Percentiles rank a stretch among this genome's conserved stretches.
Conservation (phyloP, 306 rosid species). For the Lablab purpureus region DNA sequence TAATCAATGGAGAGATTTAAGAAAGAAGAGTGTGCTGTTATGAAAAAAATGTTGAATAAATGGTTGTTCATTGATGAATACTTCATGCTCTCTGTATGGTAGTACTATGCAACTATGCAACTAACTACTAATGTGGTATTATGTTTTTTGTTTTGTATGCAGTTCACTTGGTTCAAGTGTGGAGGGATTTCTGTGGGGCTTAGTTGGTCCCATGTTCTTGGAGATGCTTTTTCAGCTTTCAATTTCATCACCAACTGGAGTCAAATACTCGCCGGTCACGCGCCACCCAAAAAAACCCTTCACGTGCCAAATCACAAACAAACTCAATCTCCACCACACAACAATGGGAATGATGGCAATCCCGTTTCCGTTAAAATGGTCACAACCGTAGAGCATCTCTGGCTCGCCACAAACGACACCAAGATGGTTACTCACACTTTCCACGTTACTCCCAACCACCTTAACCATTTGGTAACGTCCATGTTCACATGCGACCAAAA, state of each 20-base stretch:
- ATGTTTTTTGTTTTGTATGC: neutral
- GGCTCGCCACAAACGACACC: constrained; percentile 43
- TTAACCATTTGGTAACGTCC: constrained; percentile 42
- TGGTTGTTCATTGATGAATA: neutral
- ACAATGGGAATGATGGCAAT: neutral
- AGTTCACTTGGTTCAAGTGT: constrained; percentile 75
- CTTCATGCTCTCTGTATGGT: neutral
- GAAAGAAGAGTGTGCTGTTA: no score
- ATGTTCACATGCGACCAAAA: neutral
- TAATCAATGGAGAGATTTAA: neutral
- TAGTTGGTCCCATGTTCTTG: constrained; percentile 84
- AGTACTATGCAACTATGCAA: neutral
- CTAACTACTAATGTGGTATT: neutral
- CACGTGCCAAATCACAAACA: constrained; percentile 5
- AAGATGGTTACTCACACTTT: constrained; percentile 59
- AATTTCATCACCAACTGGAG: constrained; percentile 66
- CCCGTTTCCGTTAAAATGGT: constrained; percentile 47
- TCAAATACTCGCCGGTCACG: constrained; percentile 46
- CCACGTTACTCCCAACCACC: constrained; percentile 46
- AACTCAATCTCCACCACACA: neutral
- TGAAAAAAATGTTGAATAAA: neutral
- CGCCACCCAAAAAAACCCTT: constrained; percentile 42
- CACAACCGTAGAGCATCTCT: constrained; percentile 43
- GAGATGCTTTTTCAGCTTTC: constrained; percentile 71
- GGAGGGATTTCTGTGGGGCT: constrained; percentile 78